Percentiles rank a stretch among this genome's conserved stretches.
Evolutionary conservation across 345 rosid species (phyloP).

Genomic region (Pistacia vera): DNA sequence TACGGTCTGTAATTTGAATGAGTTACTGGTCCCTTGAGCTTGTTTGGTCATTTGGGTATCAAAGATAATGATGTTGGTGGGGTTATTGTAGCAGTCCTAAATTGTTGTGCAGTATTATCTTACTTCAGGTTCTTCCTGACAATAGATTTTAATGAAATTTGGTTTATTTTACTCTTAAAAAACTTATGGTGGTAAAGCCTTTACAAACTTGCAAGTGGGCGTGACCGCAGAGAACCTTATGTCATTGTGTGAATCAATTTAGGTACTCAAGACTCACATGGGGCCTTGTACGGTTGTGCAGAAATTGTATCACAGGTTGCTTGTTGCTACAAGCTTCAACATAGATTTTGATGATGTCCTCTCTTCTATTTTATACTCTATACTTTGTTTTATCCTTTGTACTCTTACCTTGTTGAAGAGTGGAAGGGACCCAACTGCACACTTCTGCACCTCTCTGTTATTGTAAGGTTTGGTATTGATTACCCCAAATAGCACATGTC

Average conservation of each 20-base stretch:
- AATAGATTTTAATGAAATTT: background rate
- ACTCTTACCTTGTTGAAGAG: too few species aligned
- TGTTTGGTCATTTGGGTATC: slow-evolving; percentile 1
- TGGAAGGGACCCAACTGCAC: background rate
- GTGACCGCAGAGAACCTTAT: background rate
- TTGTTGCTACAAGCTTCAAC: slow-evolving; percentile 10
- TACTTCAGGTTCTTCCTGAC: slow-evolving; percentile 21
- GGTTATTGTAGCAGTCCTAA: slow-evolving; percentile 12
- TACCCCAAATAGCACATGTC: background rate
- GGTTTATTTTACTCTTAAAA: background rate
- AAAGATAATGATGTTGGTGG: slow-evolving; percentile 9
- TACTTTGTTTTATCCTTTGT: background rate
- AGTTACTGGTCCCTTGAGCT: background rate
- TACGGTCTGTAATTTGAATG: background rate
- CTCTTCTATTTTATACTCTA: background rate
- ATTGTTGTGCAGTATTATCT: slow-evolving; percentile 20
- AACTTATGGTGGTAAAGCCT: slow-evolving; percentile 19
- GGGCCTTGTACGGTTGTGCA: slow-evolving; percentile 26
- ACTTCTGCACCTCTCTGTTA: background rate
- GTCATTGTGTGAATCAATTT: slow-evolving; percentile 3
- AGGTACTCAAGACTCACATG: slow-evolving; percentile 24
- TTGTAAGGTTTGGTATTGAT: too few species aligned
- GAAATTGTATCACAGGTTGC: slow-evolving; percentile 10
- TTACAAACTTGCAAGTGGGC: slow-evolving; percentile 22
- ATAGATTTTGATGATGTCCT: slow-evolving; percentile 23